Percentiles rank a stretch among this genome's conserved stretches.
Evolutionary conservation across 2,329 filamentous ascomycete genomes (phyloP).

Genomic region (Cryphonectria japonica): DNA sequence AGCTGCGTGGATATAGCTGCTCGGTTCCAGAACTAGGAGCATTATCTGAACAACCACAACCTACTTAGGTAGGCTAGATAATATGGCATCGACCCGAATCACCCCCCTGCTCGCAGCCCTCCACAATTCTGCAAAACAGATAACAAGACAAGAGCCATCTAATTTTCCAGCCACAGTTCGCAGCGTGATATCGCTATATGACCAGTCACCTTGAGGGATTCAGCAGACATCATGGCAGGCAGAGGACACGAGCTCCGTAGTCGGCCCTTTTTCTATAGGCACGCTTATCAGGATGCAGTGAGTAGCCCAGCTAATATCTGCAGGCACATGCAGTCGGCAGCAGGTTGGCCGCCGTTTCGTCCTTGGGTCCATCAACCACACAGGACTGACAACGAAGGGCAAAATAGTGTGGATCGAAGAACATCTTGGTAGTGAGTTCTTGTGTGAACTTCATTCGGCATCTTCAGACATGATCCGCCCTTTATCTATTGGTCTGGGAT

Average conservation of each 20-base stretch:
- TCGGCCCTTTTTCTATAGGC: constrained; percentile 41
- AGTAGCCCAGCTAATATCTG: constrained; percentile 25
- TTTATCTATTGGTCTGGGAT: not conserved
- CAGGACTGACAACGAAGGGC: constrained; percentile 44
- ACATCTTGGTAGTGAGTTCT: constrained; percentile 45
- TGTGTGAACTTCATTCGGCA: not conserved
- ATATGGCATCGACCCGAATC: no score
- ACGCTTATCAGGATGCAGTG: constrained; percentile 33
- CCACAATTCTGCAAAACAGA: constrained; percentile 57
- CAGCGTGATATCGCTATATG: constrained; percentile 69
- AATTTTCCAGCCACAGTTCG: constrained; percentile 67
- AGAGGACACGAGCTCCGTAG: constrained; percentile 39
- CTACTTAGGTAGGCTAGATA: no score
- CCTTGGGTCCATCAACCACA: constrained; percentile 39
- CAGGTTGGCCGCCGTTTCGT: constrained; percentile 44
- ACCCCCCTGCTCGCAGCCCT: no score
- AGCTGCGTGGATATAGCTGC: no score
- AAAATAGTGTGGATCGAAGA: constrained; percentile 34
- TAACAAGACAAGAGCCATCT: constrained; percentile 54
- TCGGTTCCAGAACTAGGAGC: no score
- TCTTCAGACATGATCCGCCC: not conserved
- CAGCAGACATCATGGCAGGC: constrained; percentile 39
- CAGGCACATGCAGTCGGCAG: not conserved
- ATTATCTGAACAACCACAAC: no score
- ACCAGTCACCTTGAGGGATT: constrained; percentile 44